Evolutionary conservation across 768 basidiomycete species (phyloP).

Genomic region (Pleurotus citrinopileatus): DNA sequence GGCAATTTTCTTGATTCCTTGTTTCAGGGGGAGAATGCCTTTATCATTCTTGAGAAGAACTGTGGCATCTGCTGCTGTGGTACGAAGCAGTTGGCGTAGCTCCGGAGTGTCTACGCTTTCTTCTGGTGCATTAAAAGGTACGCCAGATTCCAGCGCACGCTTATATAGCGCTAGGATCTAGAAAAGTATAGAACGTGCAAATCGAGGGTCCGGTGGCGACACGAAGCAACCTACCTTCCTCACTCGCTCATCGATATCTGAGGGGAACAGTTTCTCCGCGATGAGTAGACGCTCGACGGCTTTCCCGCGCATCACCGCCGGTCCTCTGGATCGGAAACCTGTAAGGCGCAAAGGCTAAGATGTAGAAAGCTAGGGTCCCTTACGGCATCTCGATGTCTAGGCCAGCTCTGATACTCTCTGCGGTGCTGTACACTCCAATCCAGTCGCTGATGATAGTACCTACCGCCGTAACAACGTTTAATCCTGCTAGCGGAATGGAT

Average conservation of each 20-base stretch:
- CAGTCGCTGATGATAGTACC: conserved; percentile 60
- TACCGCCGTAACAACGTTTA: too few relatives aligned
- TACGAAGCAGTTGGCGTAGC: conserved; percentile 44
- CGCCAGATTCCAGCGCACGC: conserved; percentile 45
- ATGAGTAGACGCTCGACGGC: conserved; percentile 33
- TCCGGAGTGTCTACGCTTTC: conserved; percentile 43
- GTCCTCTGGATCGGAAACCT: conserved; percentile 1
- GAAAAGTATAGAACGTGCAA: too few relatives aligned
- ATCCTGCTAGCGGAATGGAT: too few relatives aligned
- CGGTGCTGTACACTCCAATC: conserved; percentile 48
- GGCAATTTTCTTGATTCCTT: conserved; percentile 37
- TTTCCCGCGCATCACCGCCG: conserved; percentile 11
- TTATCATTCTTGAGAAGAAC: conserved; percentile 62
- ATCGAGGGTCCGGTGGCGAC: neutral
- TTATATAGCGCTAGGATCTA: conserved; percentile 49
- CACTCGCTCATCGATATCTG: conserved; percentile 53
- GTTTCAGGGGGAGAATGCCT: conserved; percentile 41
- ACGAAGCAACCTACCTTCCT: conserved; percentile 29
- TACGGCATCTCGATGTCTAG: conserved; percentile 65
- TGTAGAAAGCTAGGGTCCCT: neutral
- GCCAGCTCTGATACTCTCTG: conserved; percentile 55
- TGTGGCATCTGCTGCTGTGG: conserved; percentile 49
- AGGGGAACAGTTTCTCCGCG: conserved; percentile 46
- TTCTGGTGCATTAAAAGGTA: conserved; percentile 53
- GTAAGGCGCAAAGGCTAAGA: neutral